A percentile compares a stretch with the other conserved stretches of the same genome.
Evolutionary conservation across 768 basidiomycete species (phyloP).

Genomic region (Cystofilobasidium macerans): DNA sequence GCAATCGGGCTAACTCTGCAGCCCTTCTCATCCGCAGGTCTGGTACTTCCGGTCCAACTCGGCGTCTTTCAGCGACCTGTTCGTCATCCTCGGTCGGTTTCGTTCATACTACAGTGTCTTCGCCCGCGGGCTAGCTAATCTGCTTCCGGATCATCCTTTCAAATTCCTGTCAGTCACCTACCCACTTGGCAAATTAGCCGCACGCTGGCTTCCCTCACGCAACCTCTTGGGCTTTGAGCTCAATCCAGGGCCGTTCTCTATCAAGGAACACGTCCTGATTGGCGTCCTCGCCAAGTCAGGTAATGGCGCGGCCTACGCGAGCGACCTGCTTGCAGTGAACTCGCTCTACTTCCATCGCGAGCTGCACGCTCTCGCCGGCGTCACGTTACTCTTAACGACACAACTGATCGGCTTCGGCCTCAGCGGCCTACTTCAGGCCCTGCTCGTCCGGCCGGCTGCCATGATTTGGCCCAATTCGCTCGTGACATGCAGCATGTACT

Average conservation of each 20-base stretch:
- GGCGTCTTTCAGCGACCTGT: constrained; percentile 33
- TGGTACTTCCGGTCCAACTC: constrained; percentile 27
- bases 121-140: too few relatives aligned
- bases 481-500: constrained; percentile 31
- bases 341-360: constrained; percentile 38
- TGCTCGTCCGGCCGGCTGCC: constrained; percentile 32
- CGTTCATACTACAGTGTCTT: not conserved
- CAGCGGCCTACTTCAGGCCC: constrained; percentile 37
- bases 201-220: constrained; percentile 30
- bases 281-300: constrained; percentile 34
- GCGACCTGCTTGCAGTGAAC: constrained; percentile 39
- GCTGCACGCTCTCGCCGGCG: constrained; percentile 32
- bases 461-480: constrained; percentile 8
- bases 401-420: constrained; percentile 40
- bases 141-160: too few relatives aligned
- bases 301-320: constrained; percentile 37
- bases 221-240: constrained; percentile 29
- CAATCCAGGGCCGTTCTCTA: constrained; percentile 37
- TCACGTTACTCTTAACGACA: constrained; percentile 37
- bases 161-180: too few relatives aligned
- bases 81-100: constrained; percentile 33
- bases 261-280: constrained; percentile 36
- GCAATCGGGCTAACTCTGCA: not conserved
- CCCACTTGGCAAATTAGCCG: constrained; percentile 36
- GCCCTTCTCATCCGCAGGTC: not conserved